A percentile compares a stretch with the other conserved stretches of the same genome.
Conservation (phyloP, 2,329 filamentous ascomycete genomes). For the Chrysoporthe austroafricana region DNA sequence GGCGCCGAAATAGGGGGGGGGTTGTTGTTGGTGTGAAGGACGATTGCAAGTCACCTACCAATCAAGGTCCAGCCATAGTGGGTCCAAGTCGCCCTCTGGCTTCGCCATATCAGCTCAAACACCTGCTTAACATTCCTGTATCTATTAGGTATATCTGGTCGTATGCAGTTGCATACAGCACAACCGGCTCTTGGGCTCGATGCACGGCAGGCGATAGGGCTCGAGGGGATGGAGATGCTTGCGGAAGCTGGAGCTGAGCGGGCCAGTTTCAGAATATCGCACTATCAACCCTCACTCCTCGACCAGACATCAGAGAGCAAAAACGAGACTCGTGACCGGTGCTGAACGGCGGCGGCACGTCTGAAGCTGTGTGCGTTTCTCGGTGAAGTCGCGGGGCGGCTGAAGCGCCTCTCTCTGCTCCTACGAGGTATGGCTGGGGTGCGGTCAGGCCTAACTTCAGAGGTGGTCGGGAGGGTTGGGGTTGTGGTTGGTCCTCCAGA, state of each 20-base stretch:
- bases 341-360: not conserved
- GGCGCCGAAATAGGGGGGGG: not conserved
- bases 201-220: not conserved
- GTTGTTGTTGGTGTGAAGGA: conserved; percentile 23
- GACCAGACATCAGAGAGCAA: not conserved
- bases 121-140: conserved; percentile 17
- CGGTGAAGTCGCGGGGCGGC: not conserved
- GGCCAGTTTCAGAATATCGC: not conserved
- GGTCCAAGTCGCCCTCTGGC: conserved; percentile 56
- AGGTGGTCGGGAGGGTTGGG: conserved; percentile 5
- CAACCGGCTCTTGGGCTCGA: not conserved
- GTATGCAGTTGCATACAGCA: conserved; percentile 4
- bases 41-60: conserved; percentile 58
- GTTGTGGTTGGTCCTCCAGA: not conserved
- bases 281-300: not conserved
- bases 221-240: not conserved
- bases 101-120: conserved; percentile 39
- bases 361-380: not conserved
- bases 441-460: not conserved
- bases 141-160: not conserved
- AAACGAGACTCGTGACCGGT: not conserved
- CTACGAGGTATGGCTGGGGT: too few relatives aligned
- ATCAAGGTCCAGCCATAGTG: conserved; percentile 76
- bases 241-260: conserved; percentile 4
- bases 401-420: not conserved